Conservation (phyloP, 805 yeast species). For the Saccharomyces kudriavzevii region DNA sequence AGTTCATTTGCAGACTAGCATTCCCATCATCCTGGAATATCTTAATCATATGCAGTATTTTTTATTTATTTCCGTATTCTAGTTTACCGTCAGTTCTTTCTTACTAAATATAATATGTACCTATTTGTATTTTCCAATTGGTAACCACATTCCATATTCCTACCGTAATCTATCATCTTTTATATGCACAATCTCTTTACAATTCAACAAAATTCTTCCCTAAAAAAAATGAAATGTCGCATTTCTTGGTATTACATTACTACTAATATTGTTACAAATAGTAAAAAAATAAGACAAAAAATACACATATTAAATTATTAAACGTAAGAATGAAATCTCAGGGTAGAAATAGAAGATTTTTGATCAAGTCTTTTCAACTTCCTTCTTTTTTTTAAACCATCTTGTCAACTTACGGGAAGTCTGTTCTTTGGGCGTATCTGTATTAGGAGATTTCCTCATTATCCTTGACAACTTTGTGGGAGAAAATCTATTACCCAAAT, state of each 20-base stretch:
- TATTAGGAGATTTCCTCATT: neutral
- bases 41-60: neutral
- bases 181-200: neutral
- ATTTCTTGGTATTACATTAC: too few relatives aligned
- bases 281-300: neutral
- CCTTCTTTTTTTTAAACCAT: slow-evolving; percentile 5
- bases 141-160: neutral
- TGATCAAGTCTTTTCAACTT: neutral
- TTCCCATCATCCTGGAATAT: neutral
- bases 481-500: neutral
- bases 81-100: neutral
- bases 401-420: slow-evolving; percentile 1
- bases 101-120: neutral
- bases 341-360: slow-evolving; percentile 1
- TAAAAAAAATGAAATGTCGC: neutral
- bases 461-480: neutral
- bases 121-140: neutral
- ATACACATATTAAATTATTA: neutral
- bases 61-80: neutral
- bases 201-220: neutral
- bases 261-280: neutral
- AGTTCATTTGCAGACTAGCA: slow-evolving; percentile 8
- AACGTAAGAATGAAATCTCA: neutral
- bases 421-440: neutral
- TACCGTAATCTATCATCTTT: neutral